Evolutionary conservation across 805 yeast genomes (phyloP), one percentile per base, ranked within the genome.

Genomic region (Metschnikowia koreensis): DNA sequence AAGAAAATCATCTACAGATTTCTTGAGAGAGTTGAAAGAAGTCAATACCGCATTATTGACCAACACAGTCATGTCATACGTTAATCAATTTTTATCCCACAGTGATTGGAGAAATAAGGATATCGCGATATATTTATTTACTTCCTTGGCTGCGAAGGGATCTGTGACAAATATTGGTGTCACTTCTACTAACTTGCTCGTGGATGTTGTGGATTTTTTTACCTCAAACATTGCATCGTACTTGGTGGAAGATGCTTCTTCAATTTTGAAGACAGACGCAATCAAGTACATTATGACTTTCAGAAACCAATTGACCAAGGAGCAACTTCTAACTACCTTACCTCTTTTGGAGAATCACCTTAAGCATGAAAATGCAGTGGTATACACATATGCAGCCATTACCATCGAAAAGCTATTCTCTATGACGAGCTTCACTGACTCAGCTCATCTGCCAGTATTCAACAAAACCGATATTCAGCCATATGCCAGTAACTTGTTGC

Each of bases 111-210:
- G 83, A 61, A 81, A 81, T 47, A 94, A 91, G 64, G 97, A 92
- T 66, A 80, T 92, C 13, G 92, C 97, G 4, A 82, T 89, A 27
- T 90, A 89, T 60, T 71, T 94, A 50, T 94, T 91, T 66, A 81
- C 94, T 41, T 84, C 97, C 0, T 78, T 94, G 58, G 98, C 99
- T 3, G 86, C 96, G 0, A 92, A 90, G 66, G 97, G 97, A 7
- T 80, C 87, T 16, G 77, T 90, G n/a, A 88, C 98, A 0, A 82
- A 83, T 46, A 76, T 87, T 9, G 98, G 98, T 47, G 92, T 92
- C 15, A 81, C 96, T 1, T 82, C 96, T 2, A 89, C 96, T 3
- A 94, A 93, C 66, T 74, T 86, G 40, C 71, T 89, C 52, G 82
- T 93, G 16, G 96, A 94, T 67, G 92, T 94, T 13, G 90, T 93